Base-by-base conservation (phyloP, 345 rosid species). In the Gossypium herbaceum region DNA sequence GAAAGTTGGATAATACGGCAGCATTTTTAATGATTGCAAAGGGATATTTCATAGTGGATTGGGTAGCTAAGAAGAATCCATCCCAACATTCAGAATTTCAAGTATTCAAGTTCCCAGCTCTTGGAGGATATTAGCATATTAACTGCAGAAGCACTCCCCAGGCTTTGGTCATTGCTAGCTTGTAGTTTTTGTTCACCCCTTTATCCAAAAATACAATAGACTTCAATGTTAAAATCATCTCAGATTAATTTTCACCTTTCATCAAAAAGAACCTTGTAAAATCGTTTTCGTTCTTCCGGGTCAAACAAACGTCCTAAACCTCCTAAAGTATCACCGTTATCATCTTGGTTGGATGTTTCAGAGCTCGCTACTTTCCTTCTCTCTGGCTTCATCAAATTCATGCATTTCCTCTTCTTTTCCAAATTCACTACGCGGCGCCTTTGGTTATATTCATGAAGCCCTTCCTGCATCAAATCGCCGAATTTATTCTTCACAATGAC, bases 381-480 rank as follows among this genome's bases (percentile, higher is more conserved):
- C n/a, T 61, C 85, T 19, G 60, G 51, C 79, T 77, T 84, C 22
- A 73, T 68, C n/a, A 74, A 65, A 72, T 16, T 79, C 20, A 87
- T 79, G 75, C 88, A 85, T 79, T 84, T 87, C 79, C 81, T 90
- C 87, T 81, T 94, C 79, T 67, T 67, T 47, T 94, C 97, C 71
- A 86, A 39, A 81, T 94, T 94, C 76, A 71, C 72, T 61, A 86
- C 58, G 76, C 68, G 64, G 24, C 75, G 85, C 77, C 97, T 88
- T 20, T 62, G 84, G 70, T 92, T 92, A 75, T 85, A 88, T 77
- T 91, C 97, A 80, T 88, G 86, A 61, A 86, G 90, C 5, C 98
- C 98, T 75, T 91, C 97, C 77, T 90, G 91, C 97, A 94, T 90
- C 84, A 94, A 61, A 57, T 90, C 97, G 51, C 98, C 97, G 77